Evolutionary conservation across 805 yeast genomes (phyloP), one percentile per base, ranked within the genome.

Genomic region (Maudiozyma turicensis): DNA sequence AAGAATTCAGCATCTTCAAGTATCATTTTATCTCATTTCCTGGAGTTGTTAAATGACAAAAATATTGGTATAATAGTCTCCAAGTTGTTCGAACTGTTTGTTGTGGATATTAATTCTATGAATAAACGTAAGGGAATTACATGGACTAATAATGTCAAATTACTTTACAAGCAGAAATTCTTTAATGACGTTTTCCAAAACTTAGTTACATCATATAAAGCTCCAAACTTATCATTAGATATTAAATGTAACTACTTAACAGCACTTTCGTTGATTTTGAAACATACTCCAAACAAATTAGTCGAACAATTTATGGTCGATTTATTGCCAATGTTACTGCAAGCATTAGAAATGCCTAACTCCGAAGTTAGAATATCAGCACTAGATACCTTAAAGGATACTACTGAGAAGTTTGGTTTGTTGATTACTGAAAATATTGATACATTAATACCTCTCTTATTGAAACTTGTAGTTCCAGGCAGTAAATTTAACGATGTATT

Each of bases 131-230:
- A 69, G 52, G 65, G 72, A 60, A 55, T 63, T 59, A 38, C 73
- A 52, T 59, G 60, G 57, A 80, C 80, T 53, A 72, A 84, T 48
- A 78, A 81, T 51, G 76, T 84, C 15, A 76, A 85, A 50, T 64
- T 77, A 43, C 71, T 93, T 28, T 87, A 84, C 72, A 88, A 88
- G 61, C 99, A 93, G 60, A 81, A 81, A 54, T 73, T 86, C 29
- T 87, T 88, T 61, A 78, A 79, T 51, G 67, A 72, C 8, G 68
- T 80, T 1, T 72, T 87, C 6, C 84, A 85, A 0, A 64, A 62
- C 32, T 61, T 88, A 33, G 77, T 84, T 7, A 60, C 65, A 0
- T 74, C 73, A 3, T 81, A 76, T 61, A 65, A 67, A 32, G 55
- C 51, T 6, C 50, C 57, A 1, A 32, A 48, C 3, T 3, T 43